Conservation (phyloP, 202 grass and related monocot genomes). For the Carex arenaria region DNA sequence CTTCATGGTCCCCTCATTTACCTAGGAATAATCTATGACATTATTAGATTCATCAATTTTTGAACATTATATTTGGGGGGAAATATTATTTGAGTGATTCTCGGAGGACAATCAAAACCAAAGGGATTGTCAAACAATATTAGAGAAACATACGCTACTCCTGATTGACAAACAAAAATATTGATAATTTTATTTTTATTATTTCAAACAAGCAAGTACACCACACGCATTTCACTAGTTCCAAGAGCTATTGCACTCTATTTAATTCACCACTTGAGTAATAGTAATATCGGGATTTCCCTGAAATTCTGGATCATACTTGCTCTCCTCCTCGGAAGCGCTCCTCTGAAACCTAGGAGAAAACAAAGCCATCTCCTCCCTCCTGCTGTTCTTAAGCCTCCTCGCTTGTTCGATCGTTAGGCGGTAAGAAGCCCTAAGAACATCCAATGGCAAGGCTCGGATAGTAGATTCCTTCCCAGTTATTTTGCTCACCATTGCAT, state of each 20-base stretch:
- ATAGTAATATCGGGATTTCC: neutral
- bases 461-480: conserved; percentile 6
- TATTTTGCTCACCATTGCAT: conserved; percentile 17
- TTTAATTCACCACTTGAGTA: neutral
- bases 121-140: no score
- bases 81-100: no score
- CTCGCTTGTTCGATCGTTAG: conserved; percentile 8
- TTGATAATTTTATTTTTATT: no score
- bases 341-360: neutral
- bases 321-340: neutral
- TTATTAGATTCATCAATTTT: no score
- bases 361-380: conserved; percentile 16
- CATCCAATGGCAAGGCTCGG: conserved; percentile 6
- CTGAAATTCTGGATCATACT: neutral
- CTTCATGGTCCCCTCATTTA: no score
- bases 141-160: no score
- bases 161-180: no score
- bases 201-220: no score
- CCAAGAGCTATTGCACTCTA: neutral
- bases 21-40: no score
- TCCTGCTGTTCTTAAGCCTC: conserved; percentile 25
- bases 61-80: no score
- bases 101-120: no score
- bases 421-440: neutral
- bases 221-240: no score